These are phyloP conservation scores for Penicillium sp. DNA, from an alignment of 2,329 filamentous ascomycete genomes.

Conservation along the genomic window DNA sequence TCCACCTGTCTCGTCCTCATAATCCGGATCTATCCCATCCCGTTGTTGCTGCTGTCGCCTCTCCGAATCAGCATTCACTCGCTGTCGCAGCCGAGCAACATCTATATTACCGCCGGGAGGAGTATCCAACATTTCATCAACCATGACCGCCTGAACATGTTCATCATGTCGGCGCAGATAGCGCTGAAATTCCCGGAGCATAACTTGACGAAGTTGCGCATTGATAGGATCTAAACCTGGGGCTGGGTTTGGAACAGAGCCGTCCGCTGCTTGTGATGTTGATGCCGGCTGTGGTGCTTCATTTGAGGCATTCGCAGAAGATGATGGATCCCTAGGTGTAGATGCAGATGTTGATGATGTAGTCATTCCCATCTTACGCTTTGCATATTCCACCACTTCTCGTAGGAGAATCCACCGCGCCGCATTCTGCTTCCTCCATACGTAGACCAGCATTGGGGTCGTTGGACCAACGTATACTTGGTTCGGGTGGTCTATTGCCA, in stretches of 20 bases:
- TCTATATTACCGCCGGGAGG: background rate
- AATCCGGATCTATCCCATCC: background rate
- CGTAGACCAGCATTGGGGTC: slow-evolving; percentile 9
- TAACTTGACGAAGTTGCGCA: background rate
- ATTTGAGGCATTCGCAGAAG: background rate
- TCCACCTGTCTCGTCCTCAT: background rate
- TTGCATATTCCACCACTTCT: slow-evolving; percentile 5
- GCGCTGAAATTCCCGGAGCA: background rate
- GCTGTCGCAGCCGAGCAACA: background rate
- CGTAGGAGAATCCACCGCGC: slow-evolving; percentile 6
- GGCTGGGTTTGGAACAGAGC: background rate
- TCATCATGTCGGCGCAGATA: background rate
- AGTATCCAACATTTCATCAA: background rate
- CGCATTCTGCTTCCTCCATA: slow-evolving; percentile 12
- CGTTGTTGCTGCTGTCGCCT: background rate
- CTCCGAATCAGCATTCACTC: background rate
- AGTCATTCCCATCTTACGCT: background rate
- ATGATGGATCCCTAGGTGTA: background rate
- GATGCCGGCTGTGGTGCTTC: background rate
- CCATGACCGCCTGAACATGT: background rate
- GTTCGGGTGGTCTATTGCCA: slow-evolving; percentile 30
- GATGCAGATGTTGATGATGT: background rate
- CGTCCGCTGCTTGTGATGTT: background rate
- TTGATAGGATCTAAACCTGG: background rate
- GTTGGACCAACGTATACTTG: slow-evolving; percentile 27